These are phyloP conservation scores for Marasmius oreades DNA, from an alignment of 1,284 basidiomycete species.

Conservation along the genomic window DNA sequence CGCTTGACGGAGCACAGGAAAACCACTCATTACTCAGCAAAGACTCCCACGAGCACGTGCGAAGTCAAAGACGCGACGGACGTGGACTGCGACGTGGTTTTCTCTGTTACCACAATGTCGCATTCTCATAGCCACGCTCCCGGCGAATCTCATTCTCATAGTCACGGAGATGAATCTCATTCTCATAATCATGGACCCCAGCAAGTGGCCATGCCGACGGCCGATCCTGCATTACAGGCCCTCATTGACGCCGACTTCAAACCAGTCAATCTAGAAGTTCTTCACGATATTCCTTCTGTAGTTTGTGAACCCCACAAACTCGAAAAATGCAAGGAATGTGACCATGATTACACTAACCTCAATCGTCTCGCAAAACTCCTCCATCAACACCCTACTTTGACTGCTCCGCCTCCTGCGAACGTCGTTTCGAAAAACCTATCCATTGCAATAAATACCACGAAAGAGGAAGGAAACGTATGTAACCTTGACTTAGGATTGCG, in stretches of 20 bases:
- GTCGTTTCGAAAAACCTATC: constrained; percentile 75
- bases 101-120: constrained; percentile 11
- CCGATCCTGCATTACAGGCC: constrained; percentile 70
- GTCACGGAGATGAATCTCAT: constrained; percentile 24
- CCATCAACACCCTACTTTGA: constrained; percentile 63
- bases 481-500: constrained; percentile 2
- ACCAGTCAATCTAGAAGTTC: constrained; percentile 56
- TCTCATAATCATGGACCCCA: constrained; percentile 30
- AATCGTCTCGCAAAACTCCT: constrained; percentile 76
- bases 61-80: not conserved
- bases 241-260: constrained; percentile 70
- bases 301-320: constrained; percentile 62
- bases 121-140: constrained; percentile 24
- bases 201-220: constrained; percentile 39
- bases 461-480: constrained; percentile 88
- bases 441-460: constrained; percentile 69
- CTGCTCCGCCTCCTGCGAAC: constrained; percentile 80
- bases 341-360: constrained; percentile 64
- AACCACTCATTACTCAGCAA: not conserved
- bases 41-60: not conserved
- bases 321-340: constrained; percentile 71
- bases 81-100: not conserved
- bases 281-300: constrained; percentile 43
- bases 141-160: constrained; percentile 30
- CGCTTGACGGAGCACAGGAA: not conserved